Conservation (phyloP, 768 basidiomycete genomes). For the Suillus variegatus region DNA sequence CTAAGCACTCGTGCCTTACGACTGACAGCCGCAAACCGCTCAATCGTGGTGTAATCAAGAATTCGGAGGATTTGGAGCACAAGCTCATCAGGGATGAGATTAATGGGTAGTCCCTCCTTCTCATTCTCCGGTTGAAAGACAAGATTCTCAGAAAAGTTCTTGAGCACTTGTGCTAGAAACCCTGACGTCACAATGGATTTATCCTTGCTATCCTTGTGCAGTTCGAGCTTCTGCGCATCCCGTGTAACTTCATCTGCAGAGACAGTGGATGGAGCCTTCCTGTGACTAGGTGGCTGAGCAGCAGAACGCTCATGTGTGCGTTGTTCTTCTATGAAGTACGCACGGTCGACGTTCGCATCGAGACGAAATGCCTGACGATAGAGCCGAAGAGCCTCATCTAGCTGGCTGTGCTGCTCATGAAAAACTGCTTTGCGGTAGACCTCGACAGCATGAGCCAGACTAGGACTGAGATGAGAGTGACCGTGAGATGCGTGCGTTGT, state of each 20-base stretch:
- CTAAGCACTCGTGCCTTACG: constrained; percentile 75
- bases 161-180: constrained; percentile 51
- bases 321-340: constrained; percentile 61
- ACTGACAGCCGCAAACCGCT: constrained; percentile 74
- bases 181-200: constrained; percentile 25
- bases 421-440: constrained; percentile 71
- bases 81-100: constrained; percentile 74
- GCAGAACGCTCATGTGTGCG: constrained; percentile 18
- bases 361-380: constrained; percentile 83
- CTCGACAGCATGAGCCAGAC: constrained; percentile 53
- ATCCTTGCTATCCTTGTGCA: constrained; percentile 59
- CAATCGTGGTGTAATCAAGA: constrained; percentile 68
- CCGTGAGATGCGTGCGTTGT: constrained; percentile 24
- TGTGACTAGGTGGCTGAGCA: constrained; percentile 40
- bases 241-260: constrained; percentile 62
- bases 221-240: constrained; percentile 76
- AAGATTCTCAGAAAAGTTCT: constrained; percentile 47
- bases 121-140: constrained; percentile 74
- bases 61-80: constrained; percentile 64
- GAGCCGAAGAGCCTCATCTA: constrained; percentile 73
- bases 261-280: constrained; percentile 80
- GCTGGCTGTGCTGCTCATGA: constrained; percentile 69
- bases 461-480: constrained; percentile 34
- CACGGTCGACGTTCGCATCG: constrained; percentile 73
- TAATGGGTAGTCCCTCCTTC: constrained; percentile 48